Base-by-base conservation (phyloP, 2,329 filamentous ascomycete species). In the Aspergillus thermomutatus region DNA sequence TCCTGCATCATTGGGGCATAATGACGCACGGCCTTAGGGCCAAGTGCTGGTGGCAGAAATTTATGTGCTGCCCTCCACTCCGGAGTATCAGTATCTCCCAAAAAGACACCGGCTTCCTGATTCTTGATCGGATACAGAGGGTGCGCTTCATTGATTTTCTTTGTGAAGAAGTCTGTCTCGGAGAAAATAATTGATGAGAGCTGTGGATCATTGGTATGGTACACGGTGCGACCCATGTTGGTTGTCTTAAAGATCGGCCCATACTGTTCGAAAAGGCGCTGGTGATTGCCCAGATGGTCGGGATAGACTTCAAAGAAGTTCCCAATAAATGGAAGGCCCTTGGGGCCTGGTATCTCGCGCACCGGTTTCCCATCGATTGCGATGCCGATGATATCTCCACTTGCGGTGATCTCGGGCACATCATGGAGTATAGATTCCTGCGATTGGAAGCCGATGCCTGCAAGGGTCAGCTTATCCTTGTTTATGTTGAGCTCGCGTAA, bases 1-100 rank as follows among this genome's bases (percentile, higher is more conserved):
- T 75, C 67, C 60, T 86, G 82, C 82, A 87, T 87, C 0, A 76
- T 79, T 0, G 84, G 83, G 0, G 82, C 78, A 58, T 87, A 87
- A 61, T 87, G 84, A 1, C 81, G 75, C 4, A 87, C 83, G 0
- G 84, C 84, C 64, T 84, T 85, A 28, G 84, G 83, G 0, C 79
- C 79, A 10, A 87, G 72, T 0, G 82, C 80, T 0, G 85, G 83
- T 0, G 84, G 83, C 0, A 87, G 61, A 68, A 86, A 87, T 66
- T 87, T 87, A 74, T 87, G 85, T 0, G 80, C 79, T 0, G 78
- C 53, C 40, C 66, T 71, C 69, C 70, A 75, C 51, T 67, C 64
- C 0, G 64, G 61, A 0, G 72, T 72, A 34, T 73, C 55, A 4
- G 69, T 72, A 47, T 74, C 72, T 9, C 66, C 66, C 0, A 72